Evolutionary conservation across 2,329 filamentous ascomycete genomes (phyloP).

Genomic region (Alternaria longipes): DNA sequence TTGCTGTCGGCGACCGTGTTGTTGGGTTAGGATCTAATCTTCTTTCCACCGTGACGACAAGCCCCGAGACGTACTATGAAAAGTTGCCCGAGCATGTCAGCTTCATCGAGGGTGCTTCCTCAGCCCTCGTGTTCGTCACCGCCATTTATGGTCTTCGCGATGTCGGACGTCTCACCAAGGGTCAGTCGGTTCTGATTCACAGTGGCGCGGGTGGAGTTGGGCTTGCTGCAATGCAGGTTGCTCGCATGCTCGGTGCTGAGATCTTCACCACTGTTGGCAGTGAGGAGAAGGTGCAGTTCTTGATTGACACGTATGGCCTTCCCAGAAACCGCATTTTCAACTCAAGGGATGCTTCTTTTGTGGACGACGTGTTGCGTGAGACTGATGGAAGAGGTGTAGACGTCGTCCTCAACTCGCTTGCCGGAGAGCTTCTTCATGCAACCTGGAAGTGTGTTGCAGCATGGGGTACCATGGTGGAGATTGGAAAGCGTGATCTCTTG

Average conservation of each 20-base stretch:
- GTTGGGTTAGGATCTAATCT: too few species aligned
- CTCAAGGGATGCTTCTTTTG: constrained; percentile 14
- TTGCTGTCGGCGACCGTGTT: not conserved
- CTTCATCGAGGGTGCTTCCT: too few species aligned
- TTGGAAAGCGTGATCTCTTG: constrained; percentile 12
- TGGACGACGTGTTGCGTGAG: too few species aligned
- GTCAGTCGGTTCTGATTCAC: not conserved
- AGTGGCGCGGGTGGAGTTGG: constrained; percentile 31
- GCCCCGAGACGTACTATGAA: too few species aligned
- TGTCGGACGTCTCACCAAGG: too few species aligned
- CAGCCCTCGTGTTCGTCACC: too few species aligned
- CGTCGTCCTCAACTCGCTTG: constrained; percentile 32
- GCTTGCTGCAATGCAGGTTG: not conserved
- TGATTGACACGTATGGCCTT: constrained; percentile 14
- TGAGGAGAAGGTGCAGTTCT: constrained; percentile 12
- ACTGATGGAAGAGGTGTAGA: too few species aligned
- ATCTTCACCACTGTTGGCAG: not conserved
- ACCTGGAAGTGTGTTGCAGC: constrained; percentile 58
- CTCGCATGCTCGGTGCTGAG: not conserved
- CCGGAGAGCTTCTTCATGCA: constrained; percentile 36
- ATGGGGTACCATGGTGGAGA: constrained; percentile 21
- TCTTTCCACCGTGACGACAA: too few species aligned
- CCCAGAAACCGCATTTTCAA: constrained; percentile 34
- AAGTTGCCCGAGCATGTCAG: too few species aligned
- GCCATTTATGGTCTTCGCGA: too few species aligned